Evolutionary conservation across 2,329 filamentous ascomycete species (phyloP), one percentile per base, ranked within the genome.

Genomic region (Pseudocercospora macadamiae): DNA sequence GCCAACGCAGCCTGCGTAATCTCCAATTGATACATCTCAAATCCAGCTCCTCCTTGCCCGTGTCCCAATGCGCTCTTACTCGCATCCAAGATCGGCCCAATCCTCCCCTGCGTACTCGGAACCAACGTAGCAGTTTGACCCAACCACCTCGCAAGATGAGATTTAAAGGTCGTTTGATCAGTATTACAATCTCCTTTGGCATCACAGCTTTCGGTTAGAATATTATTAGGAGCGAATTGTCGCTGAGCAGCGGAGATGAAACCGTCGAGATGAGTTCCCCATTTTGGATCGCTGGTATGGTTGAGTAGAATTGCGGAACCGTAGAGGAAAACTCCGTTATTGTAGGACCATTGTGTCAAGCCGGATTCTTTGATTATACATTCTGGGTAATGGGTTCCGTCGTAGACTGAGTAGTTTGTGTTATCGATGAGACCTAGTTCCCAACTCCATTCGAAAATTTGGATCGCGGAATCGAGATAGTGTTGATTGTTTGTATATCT

Each of bases 401-500:
- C 79, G 59, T 72, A 81, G 69, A 79, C 79, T 58, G 77, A 71
- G 66, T 76, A 79, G 5, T 63, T 62, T 8, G 72, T 55, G 82
- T 80, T 80, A 62, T 83, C 81, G 62, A 91, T 81, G 58, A 91
- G 77, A 12, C 84, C 82, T 7, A 86, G 74, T 1, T 74, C 72
- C 12, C 66, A 61, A 12, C 37, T 51, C 70, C 73, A 74, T n/a
- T 73, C 64, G 56, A 64, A 76, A 30, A 67, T 61, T 54, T 64
- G 69, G 47, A 76, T 72, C 0, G 83, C 83, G 87, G 88, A 90
- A 65, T 90, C 83, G 75, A 78, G 59, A 65, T 90, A 90, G 0
- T 83, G 86, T 57, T 68, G 42, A 51, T 76, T 32, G 63, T 89
- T 70, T 4, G 74, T 75, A 55, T 68, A 74, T 25, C 63, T 60